Base-by-base conservation (phyloP, 306 rosid species). In the Cucurbita maxima region DNA sequence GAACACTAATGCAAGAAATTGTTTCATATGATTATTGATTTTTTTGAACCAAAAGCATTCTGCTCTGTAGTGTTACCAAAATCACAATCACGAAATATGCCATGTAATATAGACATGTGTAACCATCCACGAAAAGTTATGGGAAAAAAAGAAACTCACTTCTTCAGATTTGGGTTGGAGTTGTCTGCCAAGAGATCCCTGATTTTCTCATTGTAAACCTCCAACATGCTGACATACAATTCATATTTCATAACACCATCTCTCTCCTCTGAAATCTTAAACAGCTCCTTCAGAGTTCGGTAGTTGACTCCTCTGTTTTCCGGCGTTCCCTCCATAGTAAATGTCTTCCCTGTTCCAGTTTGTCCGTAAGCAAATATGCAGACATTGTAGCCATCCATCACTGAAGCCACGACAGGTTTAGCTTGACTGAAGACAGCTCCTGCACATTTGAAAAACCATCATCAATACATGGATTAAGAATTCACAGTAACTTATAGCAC, bases 291-390 rank as follows among this genome's bases (percentile, higher is more conserved):
- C 74, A 94, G 83, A 30, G 99, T 94, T 79, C 97, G 86, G 85
- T 88, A 91, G 82, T 94, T 94, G 58, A 94, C 99, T 78, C 99
- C 99, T 80, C 99, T 91, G 48, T 84, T 82, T 74, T 89, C 95
- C 5, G 84, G 83, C 45, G 92, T 89, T 76, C 99, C 99, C 80
- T 94, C 99, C 99, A 94, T 94, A 1, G 99, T 94, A 81, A 87
- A 94, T 34, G 99, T 94, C 81, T 94, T 94, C 25, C 99, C 99
- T 7, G 99, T 91, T 69, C 99, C 99, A 25, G 99, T 94, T 89
- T 94, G 99, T n/a, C 99, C 99, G 4, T 94, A 94, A 47, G 99
- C 96, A 88, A 94, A 91, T 61, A 94, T 91, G 81, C 99, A 91
- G 56, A 91, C 96, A 75, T 94, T 94, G 50, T 79, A 94, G 37